Conservation (phyloP, 352 stramenopile species). For the Pythium angustatum region DNA sequence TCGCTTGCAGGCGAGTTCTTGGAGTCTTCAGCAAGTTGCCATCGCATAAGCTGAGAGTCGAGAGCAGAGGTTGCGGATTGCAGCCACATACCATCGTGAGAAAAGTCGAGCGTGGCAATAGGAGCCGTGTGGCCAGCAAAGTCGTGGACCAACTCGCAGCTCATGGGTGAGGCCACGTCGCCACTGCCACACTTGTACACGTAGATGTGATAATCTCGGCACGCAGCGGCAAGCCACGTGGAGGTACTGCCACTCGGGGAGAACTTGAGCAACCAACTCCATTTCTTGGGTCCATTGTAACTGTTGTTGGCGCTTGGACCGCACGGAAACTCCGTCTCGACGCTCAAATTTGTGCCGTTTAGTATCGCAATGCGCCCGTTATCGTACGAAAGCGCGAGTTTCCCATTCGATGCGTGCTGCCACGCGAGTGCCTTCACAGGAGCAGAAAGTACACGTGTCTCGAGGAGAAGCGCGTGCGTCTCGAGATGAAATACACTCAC, state of each 20-base stretch:
- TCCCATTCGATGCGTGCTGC: conserved; percentile 34
- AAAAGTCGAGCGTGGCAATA: conserved; percentile 74
- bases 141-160: conserved; percentile 46
- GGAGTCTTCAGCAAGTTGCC: conserved; percentile 37
- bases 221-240: conserved; percentile 46
- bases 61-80: conserved; percentile 60
- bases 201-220: conserved; percentile 77
- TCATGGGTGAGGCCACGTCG: conserved; percentile 12
- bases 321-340: conserved; percentile 30
- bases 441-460: conserved; percentile 8
- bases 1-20: not conserved
- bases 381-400: conserved; percentile 43
- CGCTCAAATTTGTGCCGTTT: conserved; percentile 30
- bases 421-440: conserved; percentile 42
- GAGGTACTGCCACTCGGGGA: conserved; percentile 27
- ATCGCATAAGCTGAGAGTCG: conserved; percentile 69
- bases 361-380: conserved; percentile 47
- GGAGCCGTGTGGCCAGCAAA: conserved; percentile 68
- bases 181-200: conserved; percentile 42
- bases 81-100: conserved; percentile 52
- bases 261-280: conserved; percentile 59
- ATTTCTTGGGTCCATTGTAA: conserved; percentile 36
- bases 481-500: conserved; percentile 49
- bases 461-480: conserved; percentile 26
- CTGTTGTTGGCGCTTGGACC: conserved; percentile 12